These are phyloP conservation scores for Xylariaceae sp. DNA, from an alignment of 2,329 filamentous ascomycete species.

Conservation along the genomic window DNA sequence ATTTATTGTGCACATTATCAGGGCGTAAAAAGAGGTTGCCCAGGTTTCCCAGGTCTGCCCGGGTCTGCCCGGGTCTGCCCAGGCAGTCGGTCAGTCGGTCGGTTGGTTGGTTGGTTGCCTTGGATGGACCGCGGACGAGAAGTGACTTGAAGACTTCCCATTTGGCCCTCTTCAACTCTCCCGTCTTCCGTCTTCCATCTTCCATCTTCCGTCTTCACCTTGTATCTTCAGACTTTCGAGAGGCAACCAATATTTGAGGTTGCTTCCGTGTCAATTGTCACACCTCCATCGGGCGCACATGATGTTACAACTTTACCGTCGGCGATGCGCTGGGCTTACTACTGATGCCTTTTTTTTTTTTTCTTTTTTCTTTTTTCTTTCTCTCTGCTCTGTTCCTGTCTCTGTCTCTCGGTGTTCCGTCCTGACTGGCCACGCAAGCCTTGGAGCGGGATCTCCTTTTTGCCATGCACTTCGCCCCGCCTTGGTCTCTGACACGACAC, in stretches of 20 bases:
- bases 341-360: not conserved
- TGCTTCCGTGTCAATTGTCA: constrained; percentile 3
- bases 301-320: not conserved
- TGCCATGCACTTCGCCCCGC: too few relatives aligned
- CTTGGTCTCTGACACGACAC: too few relatives aligned
- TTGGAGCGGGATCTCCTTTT: too few relatives aligned
- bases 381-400: too few relatives aligned
- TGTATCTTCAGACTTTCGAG: not conserved
- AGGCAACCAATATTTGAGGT: constrained; percentile 4
- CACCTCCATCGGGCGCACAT: constrained; percentile 8
- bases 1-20: not conserved
- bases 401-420: too few relatives aligned
- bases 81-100: constrained; percentile 7
- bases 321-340: constrained; percentile 1
- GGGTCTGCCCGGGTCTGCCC: not conserved
- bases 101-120: not conserved
- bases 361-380: not conserved
- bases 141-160: not conserved
- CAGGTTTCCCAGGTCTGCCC: too few relatives aligned
- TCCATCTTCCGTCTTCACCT: not conserved
- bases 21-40: constrained; percentile 1
- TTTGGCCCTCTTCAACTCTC: too few relatives aligned
- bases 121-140: not conserved
- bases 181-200: too few relatives aligned
- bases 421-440: too few relatives aligned